Conservation (phyloP, 2,329 filamentous ascomycete genomes). For the Trichoderma atroviride region DNA sequence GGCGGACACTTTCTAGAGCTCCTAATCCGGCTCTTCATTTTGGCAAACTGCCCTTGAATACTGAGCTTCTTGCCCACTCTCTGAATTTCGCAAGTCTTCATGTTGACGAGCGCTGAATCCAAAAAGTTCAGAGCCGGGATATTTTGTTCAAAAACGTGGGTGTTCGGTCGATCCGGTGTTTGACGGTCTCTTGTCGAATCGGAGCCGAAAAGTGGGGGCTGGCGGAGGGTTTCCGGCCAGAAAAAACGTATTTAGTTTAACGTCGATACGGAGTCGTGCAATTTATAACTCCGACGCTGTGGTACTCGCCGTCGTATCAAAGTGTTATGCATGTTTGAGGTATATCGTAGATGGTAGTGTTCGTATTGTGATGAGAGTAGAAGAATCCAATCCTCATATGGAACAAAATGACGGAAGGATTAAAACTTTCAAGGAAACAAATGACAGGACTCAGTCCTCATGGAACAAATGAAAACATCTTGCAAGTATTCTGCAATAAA, state of each 20-base stretch:
- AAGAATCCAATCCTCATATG: neutral
- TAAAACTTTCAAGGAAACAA: too few relatives aligned
- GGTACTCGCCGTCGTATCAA: neutral
- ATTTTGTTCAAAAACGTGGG: slow-evolving; percentile 2
- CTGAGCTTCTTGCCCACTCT: neutral
- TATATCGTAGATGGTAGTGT: neutral
- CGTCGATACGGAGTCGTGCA: neutral
- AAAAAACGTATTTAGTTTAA: slow-evolving; percentile 14
- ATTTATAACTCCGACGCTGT: neutral
- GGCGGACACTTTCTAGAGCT: slow-evolving; percentile 24
- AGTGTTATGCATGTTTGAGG: neutral
- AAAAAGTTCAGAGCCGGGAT: neutral
- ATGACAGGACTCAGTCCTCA: too few relatives aligned
- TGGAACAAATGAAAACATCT: neutral
- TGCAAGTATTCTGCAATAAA: neutral
- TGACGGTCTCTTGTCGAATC: neutral
- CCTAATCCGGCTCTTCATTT: neutral
- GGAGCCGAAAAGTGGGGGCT: slow-evolving; percentile 19
- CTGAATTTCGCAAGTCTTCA: neutral
- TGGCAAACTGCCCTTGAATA: neutral
- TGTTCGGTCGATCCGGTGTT: slow-evolving; percentile 14
- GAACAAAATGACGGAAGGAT: neutral
- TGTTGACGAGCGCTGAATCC: neutral
- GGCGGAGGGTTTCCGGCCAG: slow-evolving; percentile 10
- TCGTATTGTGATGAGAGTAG: neutral